phyloP scores from a whole-genome alignment of 1,139 yeast genomes.

The Yamadazyma diddensiae region DNA sequence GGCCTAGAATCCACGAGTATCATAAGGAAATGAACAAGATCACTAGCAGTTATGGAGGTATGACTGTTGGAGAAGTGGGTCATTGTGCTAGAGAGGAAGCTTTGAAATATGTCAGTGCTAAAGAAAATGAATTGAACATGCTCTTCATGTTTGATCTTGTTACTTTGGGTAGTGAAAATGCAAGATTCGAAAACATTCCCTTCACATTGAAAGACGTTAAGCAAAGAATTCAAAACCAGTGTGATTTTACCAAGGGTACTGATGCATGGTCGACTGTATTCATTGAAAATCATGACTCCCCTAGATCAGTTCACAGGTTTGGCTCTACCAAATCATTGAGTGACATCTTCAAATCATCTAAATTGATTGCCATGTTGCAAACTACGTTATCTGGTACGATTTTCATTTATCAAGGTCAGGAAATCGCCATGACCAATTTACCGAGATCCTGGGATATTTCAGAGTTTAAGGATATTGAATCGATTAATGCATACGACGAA shows the following conservation, averaged over 20 bases:
- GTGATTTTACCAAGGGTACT: conserved; percentile 39
- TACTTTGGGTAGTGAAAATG: conserved; percentile 37
- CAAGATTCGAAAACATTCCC: conserved; percentile 32
- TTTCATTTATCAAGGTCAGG: conserved; percentile 61
- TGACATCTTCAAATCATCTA: conserved; percentile 39
- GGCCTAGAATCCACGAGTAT: conserved; percentile 57
- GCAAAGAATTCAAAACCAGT: conserved; percentile 28
- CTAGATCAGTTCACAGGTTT: conserved; percentile 51
- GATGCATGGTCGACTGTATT: conserved; percentile 63
- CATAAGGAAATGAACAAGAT: conserved; percentile 51
- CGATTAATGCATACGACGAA: conserved; percentile 38
- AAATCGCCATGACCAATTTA: conserved; percentile 52
- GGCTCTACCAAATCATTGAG: conserved; percentile 31
- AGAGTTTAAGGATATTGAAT: conserved; percentile 51
- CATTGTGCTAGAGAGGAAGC: conserved; percentile 40
- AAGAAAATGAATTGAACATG: conserved; percentile 50
- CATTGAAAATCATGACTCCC: conserved; percentile 59
- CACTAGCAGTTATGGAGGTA: conserved; percentile 46
- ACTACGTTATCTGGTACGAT: conserved; percentile 53
- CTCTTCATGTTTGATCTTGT: conserved; percentile 49
- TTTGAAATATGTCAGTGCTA: conserved; percentile 47
- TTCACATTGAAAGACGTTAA: conserved; percentile 43
- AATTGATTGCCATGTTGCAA: conserved; percentile 47
- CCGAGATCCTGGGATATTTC: conserved; percentile 44
- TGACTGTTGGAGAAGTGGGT: conserved; percentile 60